A percentile compares a stretch with the other conserved stretches of the same genome.
These are phyloP conservation scores for Ilyonectria sp. DNA, from an alignment of 2,329 filamentous ascomycete species.

Conservation along the genomic window DNA sequence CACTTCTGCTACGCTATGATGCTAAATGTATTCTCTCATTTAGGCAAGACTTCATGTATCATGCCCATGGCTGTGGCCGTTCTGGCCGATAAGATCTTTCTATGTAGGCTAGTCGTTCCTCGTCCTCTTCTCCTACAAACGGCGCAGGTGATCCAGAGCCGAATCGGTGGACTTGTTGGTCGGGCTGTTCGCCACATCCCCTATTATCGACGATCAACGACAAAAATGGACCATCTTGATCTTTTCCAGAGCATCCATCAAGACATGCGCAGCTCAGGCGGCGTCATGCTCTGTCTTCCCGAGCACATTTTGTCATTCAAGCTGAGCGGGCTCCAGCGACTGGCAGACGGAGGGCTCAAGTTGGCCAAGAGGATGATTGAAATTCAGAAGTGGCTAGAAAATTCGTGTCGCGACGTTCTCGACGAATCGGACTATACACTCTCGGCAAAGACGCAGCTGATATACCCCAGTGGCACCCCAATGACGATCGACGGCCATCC, in stretches of 20 bases:
- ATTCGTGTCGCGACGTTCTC: conserved; percentile 70
- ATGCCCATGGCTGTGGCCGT: conserved; percentile 65
- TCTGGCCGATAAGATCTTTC: conserved; percentile 59
- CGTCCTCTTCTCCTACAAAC: conserved; percentile 71
- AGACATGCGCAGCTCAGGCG: conserved; percentile 57
- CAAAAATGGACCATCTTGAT: conserved; percentile 47
- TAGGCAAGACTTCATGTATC: conserved; percentile 71
- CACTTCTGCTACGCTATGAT: not conserved
- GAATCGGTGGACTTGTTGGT: conserved; percentile 68
- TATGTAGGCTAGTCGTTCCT: conserved; percentile 70
- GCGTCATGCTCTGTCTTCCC: conserved; percentile 72
- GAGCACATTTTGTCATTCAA: conserved; percentile 77
- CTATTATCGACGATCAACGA: conserved; percentile 66
- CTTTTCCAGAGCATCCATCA: conserved; percentile 57
- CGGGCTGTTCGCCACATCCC: conserved; percentile 69
- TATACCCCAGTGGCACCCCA: conserved; percentile 69
- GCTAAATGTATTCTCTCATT: not conserved
- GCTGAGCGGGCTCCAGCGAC: conserved; percentile 70
- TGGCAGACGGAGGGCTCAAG: conserved; percentile 62
- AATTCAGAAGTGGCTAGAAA: conserved; percentile 65
- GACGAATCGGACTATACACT: conserved; percentile 75
- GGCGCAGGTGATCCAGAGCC: conserved; percentile 67
- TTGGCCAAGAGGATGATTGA: conserved; percentile 65
- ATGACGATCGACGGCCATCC: conserved; percentile 67
- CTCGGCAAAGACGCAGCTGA: conserved; percentile 68